Evolutionary conservation across 2,329 filamentous ascomycete species (phyloP).

Genomic region (Colletotrichum sp.): DNA sequence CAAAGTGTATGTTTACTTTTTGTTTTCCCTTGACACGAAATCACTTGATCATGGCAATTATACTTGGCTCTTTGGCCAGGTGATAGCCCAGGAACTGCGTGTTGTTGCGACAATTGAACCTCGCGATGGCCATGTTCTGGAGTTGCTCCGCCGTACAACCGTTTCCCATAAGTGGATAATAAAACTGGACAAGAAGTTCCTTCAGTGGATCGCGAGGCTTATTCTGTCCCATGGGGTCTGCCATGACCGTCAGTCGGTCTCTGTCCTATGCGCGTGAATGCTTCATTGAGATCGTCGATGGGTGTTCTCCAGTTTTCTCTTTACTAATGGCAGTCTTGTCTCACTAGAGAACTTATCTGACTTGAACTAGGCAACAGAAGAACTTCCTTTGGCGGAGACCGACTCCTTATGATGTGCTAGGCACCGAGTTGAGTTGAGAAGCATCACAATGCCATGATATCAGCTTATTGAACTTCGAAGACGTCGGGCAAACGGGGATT

Average conservation of each 20-base stretch:
- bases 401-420: not conserved
- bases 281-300: not conserved
- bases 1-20: not conserved
- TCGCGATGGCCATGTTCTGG: not conserved
- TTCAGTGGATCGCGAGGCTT: not conserved
- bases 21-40: not conserved
- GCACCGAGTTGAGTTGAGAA: not conserved
- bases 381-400: not conserved
- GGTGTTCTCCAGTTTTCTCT: not conserved
- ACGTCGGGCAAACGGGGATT: not conserved
- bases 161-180: not conserved
- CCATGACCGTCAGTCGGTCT: not conserved
- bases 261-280: not conserved
- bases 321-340: not conserved
- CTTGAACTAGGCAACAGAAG: not conserved
- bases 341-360: not conserved
- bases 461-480: not conserved
- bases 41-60: accelerated
- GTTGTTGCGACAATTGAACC: not conserved
- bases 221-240: not conserved
- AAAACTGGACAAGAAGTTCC: not conserved
- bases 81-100: not conserved
- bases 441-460: not conserved
- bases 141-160: not conserved
- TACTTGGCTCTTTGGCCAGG: not conserved